phyloP scores from a whole-genome alignment of 1,139 yeast genomes.

The Zygotorulaspora mrakii region DNA sequence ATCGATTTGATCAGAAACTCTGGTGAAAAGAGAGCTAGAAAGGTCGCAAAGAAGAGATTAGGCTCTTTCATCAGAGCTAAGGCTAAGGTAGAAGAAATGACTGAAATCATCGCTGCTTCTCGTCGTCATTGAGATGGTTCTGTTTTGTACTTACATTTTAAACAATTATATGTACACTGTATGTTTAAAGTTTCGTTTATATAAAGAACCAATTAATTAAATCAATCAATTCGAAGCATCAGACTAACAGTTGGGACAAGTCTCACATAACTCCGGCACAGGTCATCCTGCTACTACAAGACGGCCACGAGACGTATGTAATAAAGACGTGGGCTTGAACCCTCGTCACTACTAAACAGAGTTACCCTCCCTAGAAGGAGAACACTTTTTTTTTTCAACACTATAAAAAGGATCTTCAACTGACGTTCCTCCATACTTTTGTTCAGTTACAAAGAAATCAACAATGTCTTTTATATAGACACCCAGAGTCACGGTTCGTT shows the following conservation, averaged over 20 bases:
- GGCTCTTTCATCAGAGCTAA: constrained; percentile 99
- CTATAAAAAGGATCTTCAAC: constrained; percentile 12
- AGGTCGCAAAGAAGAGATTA: constrained; percentile 99
- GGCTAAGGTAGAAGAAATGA: constrained; percentile 99
- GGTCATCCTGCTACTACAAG: no score
- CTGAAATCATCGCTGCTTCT: constrained; percentile 93
- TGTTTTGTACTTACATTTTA: constrained; percentile 1
- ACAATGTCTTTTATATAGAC: constrained; percentile 80
- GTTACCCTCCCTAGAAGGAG: neutral
- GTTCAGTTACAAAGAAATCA: constrained; percentile 34
- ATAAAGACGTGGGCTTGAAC: no score
- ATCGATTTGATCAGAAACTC: constrained; percentile 99
- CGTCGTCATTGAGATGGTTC: constrained; percentile 59
- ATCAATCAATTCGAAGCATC: constrained; percentile 1
- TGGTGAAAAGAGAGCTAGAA: constrained; percentile 99
- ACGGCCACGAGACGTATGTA: no score
- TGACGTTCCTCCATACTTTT: neutral
- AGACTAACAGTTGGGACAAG: no score
- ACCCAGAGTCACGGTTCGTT: constrained; percentile 85
- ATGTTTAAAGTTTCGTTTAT: constrained; percentile 4
- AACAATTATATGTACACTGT: constrained; percentile 10
- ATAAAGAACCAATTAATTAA: neutral
- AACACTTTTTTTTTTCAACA: no score
- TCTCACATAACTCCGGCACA: no score
- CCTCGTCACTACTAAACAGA: neutral